A percentile compares a stretch with the other conserved stretches of the same genome.
Conservation (phyloP, 2,329 filamentous ascomycete species). For the Magnaporthiopsis rhizophila region DNA sequence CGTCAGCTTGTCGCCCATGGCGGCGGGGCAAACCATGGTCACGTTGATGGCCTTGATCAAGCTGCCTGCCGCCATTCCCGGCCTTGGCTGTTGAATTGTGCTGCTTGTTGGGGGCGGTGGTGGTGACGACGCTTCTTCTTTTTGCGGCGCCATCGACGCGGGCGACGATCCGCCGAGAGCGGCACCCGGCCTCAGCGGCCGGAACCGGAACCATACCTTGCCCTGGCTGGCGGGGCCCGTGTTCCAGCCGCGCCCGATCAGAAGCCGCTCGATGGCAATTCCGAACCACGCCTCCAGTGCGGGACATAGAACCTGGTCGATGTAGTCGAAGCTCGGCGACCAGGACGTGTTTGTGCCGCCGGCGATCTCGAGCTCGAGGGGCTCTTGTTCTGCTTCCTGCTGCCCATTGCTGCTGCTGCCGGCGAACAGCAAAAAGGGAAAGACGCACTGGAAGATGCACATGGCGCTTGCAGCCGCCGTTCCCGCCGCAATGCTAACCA, state of each 20-base stretch:
- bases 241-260: slow-evolving; percentile 44
- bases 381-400: slow-evolving; percentile 18
- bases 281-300: slow-evolving; percentile 42
- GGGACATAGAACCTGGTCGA: slow-evolving; percentile 53
- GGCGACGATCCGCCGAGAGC: slow-evolving; percentile 1
- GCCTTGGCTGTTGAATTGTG: slow-evolving; percentile 9
- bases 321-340: slow-evolving; percentile 52
- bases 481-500: slow-evolving; percentile 40
- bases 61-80: slow-evolving; percentile 3
- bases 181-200: slow-evolving; percentile 24
- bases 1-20: slow-evolving; percentile 34
- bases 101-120: slow-evolving; percentile 19
- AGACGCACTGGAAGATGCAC: slow-evolving; percentile 51
- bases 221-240: slow-evolving; percentile 33
- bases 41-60: slow-evolving; percentile 39
- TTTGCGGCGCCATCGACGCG: background rate
- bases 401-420: slow-evolving; percentile 19
- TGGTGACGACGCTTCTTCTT: too few relatives aligned
- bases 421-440: slow-evolving; percentile 51
- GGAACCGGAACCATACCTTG: slow-evolving; percentile 35
- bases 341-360: slow-evolving; percentile 53
- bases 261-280: slow-evolving; percentile 34
- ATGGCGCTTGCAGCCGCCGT: slow-evolving; percentile 45
- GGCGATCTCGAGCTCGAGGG: slow-evolving; percentile 41
- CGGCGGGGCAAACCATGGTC: slow-evolving; percentile 39